A percentile compares a stretch with the other conserved stretches of the same genome.
Evolutionary conservation across 495 filamentous ascomycete species (phyloP).

Genomic region (Monascus purpureus): DNA sequence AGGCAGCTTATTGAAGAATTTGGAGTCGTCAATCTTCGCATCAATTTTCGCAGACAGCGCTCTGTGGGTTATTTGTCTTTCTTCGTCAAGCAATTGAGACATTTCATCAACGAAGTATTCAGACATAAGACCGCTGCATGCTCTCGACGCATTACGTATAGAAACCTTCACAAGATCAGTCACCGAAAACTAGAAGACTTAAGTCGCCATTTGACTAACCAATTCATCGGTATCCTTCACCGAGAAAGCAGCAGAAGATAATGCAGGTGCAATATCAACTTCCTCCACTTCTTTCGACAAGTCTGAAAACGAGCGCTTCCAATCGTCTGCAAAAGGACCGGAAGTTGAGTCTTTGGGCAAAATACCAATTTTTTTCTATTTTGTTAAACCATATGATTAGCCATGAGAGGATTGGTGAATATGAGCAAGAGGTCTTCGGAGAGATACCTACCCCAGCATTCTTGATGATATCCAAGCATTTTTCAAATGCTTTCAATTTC

Average conservation of each 20-base stretch:
- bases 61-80: slow-evolving; percentile 91
- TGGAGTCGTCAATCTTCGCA: slow-evolving; percentile 76
- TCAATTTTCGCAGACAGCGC: slow-evolving; percentile 71
- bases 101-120: slow-evolving; percentile 96
- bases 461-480: slow-evolving; percentile 75
- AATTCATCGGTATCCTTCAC: slow-evolving; percentile 93
- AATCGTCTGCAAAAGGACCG: slow-evolving; percentile 90
- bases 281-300: slow-evolving; percentile 76
- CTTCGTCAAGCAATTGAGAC: slow-evolving; percentile 84
- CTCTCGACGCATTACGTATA: slow-evolving; percentile 84
- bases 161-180: slow-evolving; percentile 41
- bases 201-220: slow-evolving; percentile 27
- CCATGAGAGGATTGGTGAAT: slow-evolving; percentile 1
- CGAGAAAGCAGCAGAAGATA: slow-evolving; percentile 75
- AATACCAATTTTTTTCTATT: slow-evolving; percentile 75
- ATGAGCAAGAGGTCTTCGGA: slow-evolving; percentile 10
- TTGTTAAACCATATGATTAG: not conserved
- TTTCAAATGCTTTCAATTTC: slow-evolving; percentile 75
- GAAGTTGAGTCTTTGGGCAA: slow-evolving; percentile 68
- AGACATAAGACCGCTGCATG: slow-evolving; percentile 81
- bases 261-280: slow-evolving; percentile 67
- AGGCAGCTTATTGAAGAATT: slow-evolving; percentile 76
- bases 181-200: not conserved
- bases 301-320: slow-evolving; percentile 67
- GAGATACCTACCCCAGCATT: slow-evolving; percentile 56